Evolutionary conservation across 352 stramenopile species (phyloP).

Genomic region (Phytophthora quininea): DNA sequence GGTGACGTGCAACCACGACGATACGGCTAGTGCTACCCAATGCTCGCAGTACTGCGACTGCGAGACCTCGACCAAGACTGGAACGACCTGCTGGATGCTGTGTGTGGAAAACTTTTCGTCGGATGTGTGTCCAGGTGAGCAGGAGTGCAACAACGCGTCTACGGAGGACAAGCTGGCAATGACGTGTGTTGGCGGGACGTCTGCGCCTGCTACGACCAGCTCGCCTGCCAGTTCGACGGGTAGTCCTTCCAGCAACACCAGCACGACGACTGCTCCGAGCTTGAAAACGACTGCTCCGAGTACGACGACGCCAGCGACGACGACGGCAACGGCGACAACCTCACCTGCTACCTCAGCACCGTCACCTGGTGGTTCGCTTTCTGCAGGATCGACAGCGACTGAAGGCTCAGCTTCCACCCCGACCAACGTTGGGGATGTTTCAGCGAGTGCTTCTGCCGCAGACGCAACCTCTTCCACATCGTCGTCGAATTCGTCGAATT

Average conservation of each 20-base stretch:
- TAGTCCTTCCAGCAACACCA: conserved; percentile 6
- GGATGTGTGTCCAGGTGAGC: conserved; percentile 49
- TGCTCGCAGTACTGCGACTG: conserved; percentile 57
- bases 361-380: conserved; percentile 25
- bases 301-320: conserved; percentile 6
- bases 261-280: conserved; percentile 6
- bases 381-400: conserved; percentile 33
- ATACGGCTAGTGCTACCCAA: conserved; percentile 32
- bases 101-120: conserved; percentile 55
- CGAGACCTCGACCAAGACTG: conserved; percentile 27
- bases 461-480: conserved; percentile 17
- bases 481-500: conserved; percentile 19
- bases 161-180: conserved; percentile 50
- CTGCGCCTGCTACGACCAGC: conserved; percentile 17
- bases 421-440: conserved; percentile 27
- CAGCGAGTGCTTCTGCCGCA: conserved; percentile 11
- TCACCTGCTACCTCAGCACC: conserved; percentile 6
- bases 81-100: conserved; percentile 63
- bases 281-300: conserved; percentile 10
- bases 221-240: conserved; percentile 1
- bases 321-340: conserved; percentile 12
- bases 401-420: conserved; percentile 33
- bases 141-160: conserved; percentile 50
- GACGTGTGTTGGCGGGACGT: conserved; percentile 40
- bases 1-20: conserved; percentile 65